phyloP scores from a whole-genome alignment of 2,329 filamentous ascomycete genomes.

The Westerdykella ornata region DNA sequence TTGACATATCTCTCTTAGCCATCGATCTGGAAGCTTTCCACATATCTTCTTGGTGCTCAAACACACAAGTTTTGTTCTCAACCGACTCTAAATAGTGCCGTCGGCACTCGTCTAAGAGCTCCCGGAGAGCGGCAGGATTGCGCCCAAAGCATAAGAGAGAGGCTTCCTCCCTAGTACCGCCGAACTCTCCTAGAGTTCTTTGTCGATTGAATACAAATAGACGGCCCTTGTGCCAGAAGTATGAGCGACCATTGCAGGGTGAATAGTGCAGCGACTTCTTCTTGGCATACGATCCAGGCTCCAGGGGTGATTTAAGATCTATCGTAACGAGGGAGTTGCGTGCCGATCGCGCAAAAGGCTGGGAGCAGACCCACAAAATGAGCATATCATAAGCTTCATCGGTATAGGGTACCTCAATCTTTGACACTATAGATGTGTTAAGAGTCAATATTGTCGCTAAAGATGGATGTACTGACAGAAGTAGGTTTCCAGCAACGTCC shows the following conservation, averaged over 20 bases:
- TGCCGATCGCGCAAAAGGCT: conserved; percentile 7
- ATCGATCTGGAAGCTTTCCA: conserved; percentile 8
- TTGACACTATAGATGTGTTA: conserved; percentile 7
- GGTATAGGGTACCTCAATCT: conserved; percentile 7
- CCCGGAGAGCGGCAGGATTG: conserved; percentile 6
- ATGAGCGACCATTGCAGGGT: conserved; percentile 11
- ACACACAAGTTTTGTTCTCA: conserved; percentile 13
- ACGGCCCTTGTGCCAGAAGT: conserved; percentile 7
- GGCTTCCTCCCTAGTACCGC: conserved; percentile 7
- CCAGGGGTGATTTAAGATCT: conserved; percentile 8
- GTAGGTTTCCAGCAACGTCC: conserved; percentile 9
- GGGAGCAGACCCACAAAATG: conserved; percentile 7
- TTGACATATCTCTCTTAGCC: conserved; percentile 31
- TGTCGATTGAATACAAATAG: conserved; percentile 9
- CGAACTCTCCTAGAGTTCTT: conserved; percentile 6
- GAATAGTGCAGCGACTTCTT: conserved; percentile 12
- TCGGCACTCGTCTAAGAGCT: conserved; percentile 9
- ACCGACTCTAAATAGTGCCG: conserved; percentile 8
- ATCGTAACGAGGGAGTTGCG: conserved; percentile 7
- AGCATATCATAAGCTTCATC: conserved; percentile 11
- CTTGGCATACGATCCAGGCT: conserved; percentile 5
- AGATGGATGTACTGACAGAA: conserved; percentile 6
- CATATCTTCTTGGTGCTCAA: conserved; percentile 10
- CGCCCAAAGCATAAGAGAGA: conserved; percentile 10
- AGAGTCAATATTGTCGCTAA: conserved; percentile 3